Evolutionary conservation across 352 stramenopile genomes (phyloP).

Genomic region (Aphanomyces cochlioides): DNA sequence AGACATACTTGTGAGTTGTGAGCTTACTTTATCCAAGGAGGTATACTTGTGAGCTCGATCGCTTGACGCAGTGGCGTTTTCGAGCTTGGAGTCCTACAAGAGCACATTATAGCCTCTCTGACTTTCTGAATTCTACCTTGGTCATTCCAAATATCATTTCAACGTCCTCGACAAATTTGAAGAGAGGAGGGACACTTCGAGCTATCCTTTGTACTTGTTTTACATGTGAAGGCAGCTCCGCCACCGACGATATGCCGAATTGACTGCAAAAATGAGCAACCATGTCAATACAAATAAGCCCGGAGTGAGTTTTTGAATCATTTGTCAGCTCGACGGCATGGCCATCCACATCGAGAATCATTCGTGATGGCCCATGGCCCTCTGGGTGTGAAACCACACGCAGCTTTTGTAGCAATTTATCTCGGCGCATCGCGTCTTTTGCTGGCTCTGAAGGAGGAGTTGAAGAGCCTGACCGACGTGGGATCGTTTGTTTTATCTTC

Average conservation of each 20-base stretch:
- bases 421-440: slow-evolving; percentile 3
- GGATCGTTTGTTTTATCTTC: too few relatives aligned
- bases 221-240: slow-evolving; percentile 1
- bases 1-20: not conserved
- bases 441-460: not conserved
- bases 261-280: not conserved
- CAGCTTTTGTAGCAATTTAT: slow-evolving; percentile 18
- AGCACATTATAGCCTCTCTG: too few relatives aligned
- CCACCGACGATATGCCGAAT: not conserved
- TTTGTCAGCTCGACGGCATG: not conserved
- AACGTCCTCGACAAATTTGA: slow-evolving; percentile 10
- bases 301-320: not conserved
- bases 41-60: too few relatives aligned
- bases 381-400: not conserved
- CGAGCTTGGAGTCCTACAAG: too few relatives aligned
- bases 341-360: not conserved
- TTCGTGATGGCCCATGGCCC: not conserved
- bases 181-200: not conserved
- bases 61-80: too few relatives aligned
- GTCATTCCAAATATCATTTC: not conserved
- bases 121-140: not conserved
- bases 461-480: not conserved
- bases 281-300: slow-evolving; percentile 24
- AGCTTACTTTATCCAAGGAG: too few relatives aligned
- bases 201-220: not conserved